A percentile compares a stretch with the other conserved stretches of the same genome.
phyloP scores from a whole-genome alignment of 345 rosid species.

The Cardamine resedifolia region DNA sequence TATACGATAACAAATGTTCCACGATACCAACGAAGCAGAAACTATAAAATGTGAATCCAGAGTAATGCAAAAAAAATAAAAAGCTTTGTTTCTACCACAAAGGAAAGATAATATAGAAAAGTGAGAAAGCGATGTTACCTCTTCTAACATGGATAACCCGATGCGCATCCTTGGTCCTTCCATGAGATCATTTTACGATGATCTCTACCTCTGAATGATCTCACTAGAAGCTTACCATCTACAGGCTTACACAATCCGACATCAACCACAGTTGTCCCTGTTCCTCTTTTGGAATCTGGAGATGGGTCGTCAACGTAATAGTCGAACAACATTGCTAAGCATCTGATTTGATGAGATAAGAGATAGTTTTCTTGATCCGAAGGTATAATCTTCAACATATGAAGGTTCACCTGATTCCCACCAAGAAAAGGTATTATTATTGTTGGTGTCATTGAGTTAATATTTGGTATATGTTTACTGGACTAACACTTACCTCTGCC shows the following conservation, averaged over 20 bases:
- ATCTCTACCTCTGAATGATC: constrained; percentile 90
- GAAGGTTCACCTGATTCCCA: constrained; percentile 70
- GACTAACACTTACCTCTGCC: constrained; percentile 66
- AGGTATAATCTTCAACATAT: constrained; percentile 67
- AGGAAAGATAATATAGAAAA: background rate
- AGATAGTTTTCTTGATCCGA: constrained; percentile 55
- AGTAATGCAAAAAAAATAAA: background rate
- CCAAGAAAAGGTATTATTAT: background rate
- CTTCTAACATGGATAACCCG: constrained; percentile 45
- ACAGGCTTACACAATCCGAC: constrained; percentile 84
- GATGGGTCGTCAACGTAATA: constrained; percentile 63
- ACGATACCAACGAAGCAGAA: background rate
- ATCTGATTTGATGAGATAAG: constrained; percentile 70
- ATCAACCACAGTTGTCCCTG: constrained; percentile 61
- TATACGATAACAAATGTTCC: background rate
- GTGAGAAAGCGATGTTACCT: background rate
- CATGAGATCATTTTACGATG: constrained; percentile 87
- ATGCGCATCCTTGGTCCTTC: constrained; percentile 66
- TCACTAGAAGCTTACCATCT: constrained; percentile 63
- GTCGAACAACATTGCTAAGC: constrained; percentile 87
- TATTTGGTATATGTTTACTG: background rate
- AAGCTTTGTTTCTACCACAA: background rate
- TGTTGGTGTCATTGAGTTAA: background rate
- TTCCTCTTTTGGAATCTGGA: constrained; percentile 48
- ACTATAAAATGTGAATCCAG: background rate